Evolutionary conservation across 2,329 filamentous ascomycete genomes (phyloP).

Genomic region (Ceratocystis harringtonii): DNA sequence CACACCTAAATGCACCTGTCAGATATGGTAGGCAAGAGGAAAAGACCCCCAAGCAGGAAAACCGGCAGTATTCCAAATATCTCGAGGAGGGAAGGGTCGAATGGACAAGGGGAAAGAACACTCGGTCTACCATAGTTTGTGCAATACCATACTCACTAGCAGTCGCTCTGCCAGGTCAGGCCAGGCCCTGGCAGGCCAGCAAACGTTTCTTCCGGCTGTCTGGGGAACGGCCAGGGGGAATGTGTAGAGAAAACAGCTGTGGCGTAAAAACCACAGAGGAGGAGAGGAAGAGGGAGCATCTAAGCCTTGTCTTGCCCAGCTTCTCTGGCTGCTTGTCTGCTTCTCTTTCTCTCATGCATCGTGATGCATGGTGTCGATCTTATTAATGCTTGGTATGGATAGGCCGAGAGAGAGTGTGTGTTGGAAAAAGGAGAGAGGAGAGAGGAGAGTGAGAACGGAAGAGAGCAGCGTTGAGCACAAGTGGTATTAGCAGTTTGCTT

Average conservation of each 20-base stretch:
- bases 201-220: slow-evolving; percentile 1
- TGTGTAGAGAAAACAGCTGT: background rate
- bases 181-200: background rate
- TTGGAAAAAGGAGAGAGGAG: background rate
- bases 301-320: background rate
- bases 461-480: background rate
- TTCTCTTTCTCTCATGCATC: background rate
- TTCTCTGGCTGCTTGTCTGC: background rate
- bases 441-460: background rate
- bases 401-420: background rate
- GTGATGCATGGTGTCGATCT: slow-evolving; percentile 3
- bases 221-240: background rate
- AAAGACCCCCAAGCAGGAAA: background rate
- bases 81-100: background rate
- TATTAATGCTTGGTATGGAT: background rate
- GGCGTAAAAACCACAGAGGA: background rate
- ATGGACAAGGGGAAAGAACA: background rate
- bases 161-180: too few species aligned
- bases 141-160: background rate
- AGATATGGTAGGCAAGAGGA: background rate
- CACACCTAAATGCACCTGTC: background rate
- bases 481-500: too few species aligned
- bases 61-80: background rate
- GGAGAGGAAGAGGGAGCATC: background rate
- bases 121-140: background rate